Conservation (phyloP, 257 asterid genomes). For the Knoxia roxburghii region DNA sequence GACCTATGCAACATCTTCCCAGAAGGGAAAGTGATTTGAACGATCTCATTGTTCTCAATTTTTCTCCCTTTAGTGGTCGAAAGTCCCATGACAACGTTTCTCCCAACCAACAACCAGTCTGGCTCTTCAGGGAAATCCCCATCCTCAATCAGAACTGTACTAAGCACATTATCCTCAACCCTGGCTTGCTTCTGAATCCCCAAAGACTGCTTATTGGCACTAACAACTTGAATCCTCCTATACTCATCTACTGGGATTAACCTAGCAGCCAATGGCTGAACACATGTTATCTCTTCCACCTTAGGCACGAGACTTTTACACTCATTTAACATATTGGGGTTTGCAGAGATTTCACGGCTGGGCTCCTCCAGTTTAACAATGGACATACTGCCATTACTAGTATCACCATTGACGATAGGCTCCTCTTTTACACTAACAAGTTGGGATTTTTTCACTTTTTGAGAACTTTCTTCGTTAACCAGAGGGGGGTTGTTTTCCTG, state of each 20-base stretch:
- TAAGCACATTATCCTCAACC: constrained; percentile 28
- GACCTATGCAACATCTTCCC: constrained; percentile 25
- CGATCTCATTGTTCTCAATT: constrained; percentile 75
- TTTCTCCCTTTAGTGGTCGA: constrained; percentile 81
- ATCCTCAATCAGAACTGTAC: constrained; percentile 58
- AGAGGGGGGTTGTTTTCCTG: constrained; percentile 3
- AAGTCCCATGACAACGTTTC: constrained; percentile 58
- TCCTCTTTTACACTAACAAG: constrained; percentile 23
- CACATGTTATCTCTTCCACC: constrained; percentile 27
- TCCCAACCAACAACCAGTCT: constrained; percentile 78
- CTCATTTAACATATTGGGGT: neutral
- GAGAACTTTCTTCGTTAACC: neutral
- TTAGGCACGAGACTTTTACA: constrained; percentile 16
- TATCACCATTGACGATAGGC: constrained; percentile 8
- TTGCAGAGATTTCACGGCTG: neutral
- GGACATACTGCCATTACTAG: neutral
- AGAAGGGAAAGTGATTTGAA: constrained; percentile 61
- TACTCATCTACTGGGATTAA: constrained; percentile 36
- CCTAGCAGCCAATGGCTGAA: constrained; percentile 45
- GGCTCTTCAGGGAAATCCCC: constrained; percentile 72
- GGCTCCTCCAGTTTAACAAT: constrained; percentile 1
- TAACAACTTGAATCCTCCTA: constrained; percentile 14
- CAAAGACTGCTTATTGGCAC: neutral
- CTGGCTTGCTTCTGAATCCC: constrained; percentile 18
- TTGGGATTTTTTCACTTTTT: constrained; percentile 8